Evolutionary conservation across 768 basidiomycete species (phyloP).

Genomic region (Gloeopeniophorella convolvens): DNA sequence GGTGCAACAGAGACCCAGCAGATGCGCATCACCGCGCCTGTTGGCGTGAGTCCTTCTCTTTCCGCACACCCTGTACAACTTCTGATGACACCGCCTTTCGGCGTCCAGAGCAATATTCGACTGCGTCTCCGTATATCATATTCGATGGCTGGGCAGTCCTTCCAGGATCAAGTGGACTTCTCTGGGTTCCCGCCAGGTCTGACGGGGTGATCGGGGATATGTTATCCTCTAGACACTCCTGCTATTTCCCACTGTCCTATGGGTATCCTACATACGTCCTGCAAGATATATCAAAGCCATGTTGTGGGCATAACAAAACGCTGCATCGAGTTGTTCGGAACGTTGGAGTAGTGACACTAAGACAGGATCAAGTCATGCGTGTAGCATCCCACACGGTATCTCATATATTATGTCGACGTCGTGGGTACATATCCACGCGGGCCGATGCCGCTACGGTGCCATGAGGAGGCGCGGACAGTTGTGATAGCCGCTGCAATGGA

Average conservation of each 20-base stretch:
- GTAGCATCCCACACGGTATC: too few relatives aligned
- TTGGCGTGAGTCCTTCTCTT: constrained; percentile 55
- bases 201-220: constrained; percentile 36
- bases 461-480: too few relatives aligned
- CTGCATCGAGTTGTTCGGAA: too few relatives aligned
- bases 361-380: too few relatives aligned
- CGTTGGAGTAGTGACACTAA: too few relatives aligned
- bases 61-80: not conserved
- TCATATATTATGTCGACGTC: too few relatives aligned
- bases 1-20: constrained; percentile 89
- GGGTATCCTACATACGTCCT: not conserved
- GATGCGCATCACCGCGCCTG: constrained; percentile 85
- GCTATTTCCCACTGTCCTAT: not conserved
- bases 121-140: constrained; percentile 83
- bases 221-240: not conserved
- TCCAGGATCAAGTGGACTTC: constrained; percentile 95
- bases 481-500: too few relatives aligned
- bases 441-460: too few relatives aligned
- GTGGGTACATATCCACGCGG: too few relatives aligned
- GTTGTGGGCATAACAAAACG: too few relatives aligned
- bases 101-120: constrained; percentile 65
- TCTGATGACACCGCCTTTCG: not conserved
- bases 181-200: constrained; percentile 76
- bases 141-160: constrained; percentile 53
- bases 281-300: too few relatives aligned